Base-by-base conservation (phyloP, 495 filamentous ascomycete species). In the Cryomyces antarcticus region DNA sequence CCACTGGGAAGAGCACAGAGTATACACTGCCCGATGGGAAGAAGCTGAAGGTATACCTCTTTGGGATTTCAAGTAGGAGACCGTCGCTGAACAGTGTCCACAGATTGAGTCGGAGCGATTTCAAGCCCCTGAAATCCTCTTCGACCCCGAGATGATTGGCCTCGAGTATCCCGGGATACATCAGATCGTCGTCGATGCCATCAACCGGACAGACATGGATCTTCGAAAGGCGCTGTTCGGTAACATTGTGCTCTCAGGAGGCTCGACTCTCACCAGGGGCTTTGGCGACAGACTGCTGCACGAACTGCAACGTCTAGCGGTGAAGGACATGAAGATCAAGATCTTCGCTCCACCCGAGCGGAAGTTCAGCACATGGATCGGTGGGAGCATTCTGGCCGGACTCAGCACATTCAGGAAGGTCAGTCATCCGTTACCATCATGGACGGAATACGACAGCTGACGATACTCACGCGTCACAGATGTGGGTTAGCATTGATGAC, bases 361-460 rank as follows among this genome's bases (percentile, higher is more conserved):
- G 44, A 93, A 95, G 61, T 99, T 96, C 63, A 93, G 82, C 45
- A 95, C 83, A 28, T 99, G 89, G 89, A 96, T 95, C 55, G 89
- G 89, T 51, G 89, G 89, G 28, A 94, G 89, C 55, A 99, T 99
- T 65, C 65, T 99, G 44, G 89, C 92, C 31, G 92, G 92, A 0
- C 59, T 99, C 57, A 96, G 88, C 64, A 96, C 89, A 28, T 99
- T 99, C 63, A 78, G 85, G 67, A 97, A 96, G 82, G 87, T 93
- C 56, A 51, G 67, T 59, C 9, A 28, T 35, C 13, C 31, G 27
- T 17, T 11, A 6, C 28, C 46, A 27, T 44, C 44, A 37, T 40
- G 5, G 24, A 41, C 6, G 41, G 51, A 45, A 43, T n/a, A 39
- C 27, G n/a, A n/a, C n/a, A n/a, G 7, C 37, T 38, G n/a, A 46